Base-by-base conservation (phyloP, 192 early-diverging fungal species). In the Mortierella claussenii region DNA sequence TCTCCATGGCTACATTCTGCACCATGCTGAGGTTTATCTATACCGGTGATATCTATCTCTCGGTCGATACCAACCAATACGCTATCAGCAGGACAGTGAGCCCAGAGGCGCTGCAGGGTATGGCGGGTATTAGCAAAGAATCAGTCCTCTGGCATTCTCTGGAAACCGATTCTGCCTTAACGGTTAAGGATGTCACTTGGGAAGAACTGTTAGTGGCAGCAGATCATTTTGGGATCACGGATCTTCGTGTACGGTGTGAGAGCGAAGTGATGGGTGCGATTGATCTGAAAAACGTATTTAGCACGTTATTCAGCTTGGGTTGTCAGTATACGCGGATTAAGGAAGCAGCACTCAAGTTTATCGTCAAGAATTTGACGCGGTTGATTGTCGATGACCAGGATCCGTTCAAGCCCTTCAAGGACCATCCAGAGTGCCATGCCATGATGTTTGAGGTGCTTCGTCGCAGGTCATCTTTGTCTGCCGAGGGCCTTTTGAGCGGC, bases 1-100 rank as follows among this genome's bases (percentile, higher is more conserved):
- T n/a, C n/a, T n/a, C n/a, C n/a, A 2, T 56, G 33, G 49, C 44
- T 32, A 65, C 63, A 12, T 24, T 65, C 21, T 55, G 52, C 8
- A 53, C 42, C 4, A 17, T 65, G 4, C 20, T 65, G 12, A 18
- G 43, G 13, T 56, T 48, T 20, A 37, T 65, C 20, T 65, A 65
- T 28, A 65, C 30, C 5, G 63, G 45, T 18, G 53, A 56, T 17
- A 26, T 65, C 33, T 12, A 55, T 1, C 53, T 55, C 45, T 24
- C 53, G 27, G 32, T 43, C 23, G 63, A 65, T 24, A 34, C 24
- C 17, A 13, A 8, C 18, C 28, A 24, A 1, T 37, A 37, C 20
- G 63, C 34, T 21, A 21, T 65, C 32, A 36, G 46, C n/a, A 21
- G 27, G 9, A 30, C 40, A 3, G 34, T 46, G 2, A 18, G 21